A percentile compares a stretch with the other conserved stretches of the same genome.
Evolutionary conservation across 129 eudicot species (phyloP).

Genomic region (Dittrichia graveolens): DNA sequence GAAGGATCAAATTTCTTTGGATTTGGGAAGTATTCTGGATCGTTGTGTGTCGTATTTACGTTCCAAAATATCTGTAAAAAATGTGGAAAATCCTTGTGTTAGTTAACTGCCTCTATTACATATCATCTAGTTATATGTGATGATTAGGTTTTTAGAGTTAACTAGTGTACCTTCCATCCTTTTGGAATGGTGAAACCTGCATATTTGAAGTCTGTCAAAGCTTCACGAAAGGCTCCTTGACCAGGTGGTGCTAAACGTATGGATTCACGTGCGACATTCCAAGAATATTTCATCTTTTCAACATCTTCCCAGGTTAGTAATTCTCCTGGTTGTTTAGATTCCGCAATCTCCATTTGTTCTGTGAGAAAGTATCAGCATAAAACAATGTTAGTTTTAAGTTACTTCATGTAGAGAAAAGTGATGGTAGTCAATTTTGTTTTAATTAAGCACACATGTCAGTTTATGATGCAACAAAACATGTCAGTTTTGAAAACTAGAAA

Average conservation of each 20-base stretch:
- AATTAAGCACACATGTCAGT: neutral
- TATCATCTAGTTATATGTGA: neutral
- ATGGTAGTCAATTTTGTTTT: neutral
- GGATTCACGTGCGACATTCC: slow-evolving; percentile 40
- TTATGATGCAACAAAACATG: no score
- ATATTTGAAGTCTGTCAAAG: slow-evolving; percentile 36
- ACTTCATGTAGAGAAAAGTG: neutral
- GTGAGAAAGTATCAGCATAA: neutral
- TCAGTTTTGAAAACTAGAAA: no score
- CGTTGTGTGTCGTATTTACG: slow-evolving; percentile 36
- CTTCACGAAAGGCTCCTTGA: slow-evolving; percentile 45
- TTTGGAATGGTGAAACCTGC: slow-evolving; percentile 43
- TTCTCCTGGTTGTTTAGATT: slow-evolving; percentile 28
- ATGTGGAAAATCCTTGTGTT: neutral
- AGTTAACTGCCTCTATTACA: neutral
- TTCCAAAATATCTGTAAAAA: slow-evolving; percentile 49
- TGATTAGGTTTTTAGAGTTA: neutral
- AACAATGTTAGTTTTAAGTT: neutral
- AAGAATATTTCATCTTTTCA: slow-evolving; percentile 37
- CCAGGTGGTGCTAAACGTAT: slow-evolving; percentile 39
- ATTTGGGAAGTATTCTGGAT: slow-evolving; percentile 41
- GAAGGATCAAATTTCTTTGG: slow-evolving; percentile 50
- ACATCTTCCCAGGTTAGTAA: slow-evolving; percentile 40
- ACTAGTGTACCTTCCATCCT: slow-evolving; percentile 41
- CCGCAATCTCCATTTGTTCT: slow-evolving; percentile 38